Evolutionary conservation across 2,329 filamentous ascomycete genomes (phyloP).

Genomic region (Eurotiales sp.): DNA sequence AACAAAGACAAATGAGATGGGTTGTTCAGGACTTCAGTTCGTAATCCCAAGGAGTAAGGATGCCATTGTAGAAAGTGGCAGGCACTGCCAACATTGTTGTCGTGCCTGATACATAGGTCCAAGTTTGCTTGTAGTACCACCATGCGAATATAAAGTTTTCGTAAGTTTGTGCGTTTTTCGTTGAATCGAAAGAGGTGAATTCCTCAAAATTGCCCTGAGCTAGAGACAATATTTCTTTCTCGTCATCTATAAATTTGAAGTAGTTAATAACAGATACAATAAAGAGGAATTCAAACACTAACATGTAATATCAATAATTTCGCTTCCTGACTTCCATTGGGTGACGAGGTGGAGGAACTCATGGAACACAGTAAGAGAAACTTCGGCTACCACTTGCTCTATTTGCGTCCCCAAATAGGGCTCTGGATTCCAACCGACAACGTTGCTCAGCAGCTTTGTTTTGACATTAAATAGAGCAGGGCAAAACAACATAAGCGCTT

Average conservation of each 20-base stretch:
- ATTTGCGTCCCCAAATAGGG: too few relatives aligned
- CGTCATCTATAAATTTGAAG: not conserved
- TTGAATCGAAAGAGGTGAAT: not conserved
- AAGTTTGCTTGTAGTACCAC: not conserved
- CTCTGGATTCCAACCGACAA: too few relatives aligned
- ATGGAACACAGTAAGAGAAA: not conserved
- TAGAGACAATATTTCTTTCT: not conserved
- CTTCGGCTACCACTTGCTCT: too few relatives aligned
- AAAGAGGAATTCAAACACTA: not conserved
- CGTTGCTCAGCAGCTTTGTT: too few relatives aligned
- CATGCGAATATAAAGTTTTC: not conserved
- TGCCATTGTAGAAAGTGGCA: not conserved
- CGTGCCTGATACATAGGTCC: not conserved
- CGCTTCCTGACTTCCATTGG: not conserved
- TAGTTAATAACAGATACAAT: not conserved
- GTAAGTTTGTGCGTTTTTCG: not conserved
- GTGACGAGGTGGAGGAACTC: not conserved
- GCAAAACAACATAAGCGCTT: too few relatives aligned
- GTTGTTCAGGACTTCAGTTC: too few relatives aligned
- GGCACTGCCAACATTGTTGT: not conserved
- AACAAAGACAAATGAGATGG: too few relatives aligned
- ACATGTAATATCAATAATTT: not conserved
- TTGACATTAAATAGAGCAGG: too few relatives aligned
- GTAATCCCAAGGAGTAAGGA: not conserved
- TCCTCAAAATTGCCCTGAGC: not conserved